Evolutionary conservation across 352 stramenopile species (phyloP), one percentile per base, ranked within the genome.

Genomic region (Globisporangium irregulare): DNA sequence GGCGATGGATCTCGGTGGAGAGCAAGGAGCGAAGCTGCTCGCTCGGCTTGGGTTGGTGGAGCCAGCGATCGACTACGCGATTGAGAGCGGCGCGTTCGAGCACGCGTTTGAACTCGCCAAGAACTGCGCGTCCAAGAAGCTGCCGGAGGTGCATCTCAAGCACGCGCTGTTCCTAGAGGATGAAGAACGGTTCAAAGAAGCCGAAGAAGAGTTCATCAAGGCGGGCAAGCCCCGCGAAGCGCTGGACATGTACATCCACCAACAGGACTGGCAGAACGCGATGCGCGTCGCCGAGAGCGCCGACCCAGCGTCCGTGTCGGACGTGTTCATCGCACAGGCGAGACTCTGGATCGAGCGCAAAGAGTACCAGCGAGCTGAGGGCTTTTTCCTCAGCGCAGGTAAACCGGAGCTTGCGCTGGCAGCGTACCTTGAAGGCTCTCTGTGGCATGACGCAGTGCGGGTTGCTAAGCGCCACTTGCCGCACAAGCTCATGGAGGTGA

Each of bases 191-290:
- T 98, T 98, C 66, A 93, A 94, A 56, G 94, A 98, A 60, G 94
- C 92, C 6, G 93, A 98, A 67, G 81, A 87, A 24, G 92, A 97
- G 62, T 98, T 98, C 66, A 95, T 98, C 65, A 93, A 96, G 62
- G 93, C 93, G 15, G 82, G 85, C 0, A 98, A 98, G 64, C 94
- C 93, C 0, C 83, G 92, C 25, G 95, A 98, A 76, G 95, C 95
- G 10, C 90, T 98, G 59, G 95, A 98, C 53, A 98, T 98, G 95
- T 98, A 98, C 67, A 82, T 98, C 24, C 94, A 98, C 70, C 91
- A 98, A 63, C 90, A 98, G 64, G 87, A 97, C 54, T 98, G 92
- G 92, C 75, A 82, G 55, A 92, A 96, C 60, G 94, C 94, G 10
- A 91, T 98, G 80, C 85, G 93, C 20, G 90, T 98, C 8, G 94